phyloP scores from a whole-genome alignment of 2,329 filamentous ascomycete species.

The Sporothrix luriei region DNA sequence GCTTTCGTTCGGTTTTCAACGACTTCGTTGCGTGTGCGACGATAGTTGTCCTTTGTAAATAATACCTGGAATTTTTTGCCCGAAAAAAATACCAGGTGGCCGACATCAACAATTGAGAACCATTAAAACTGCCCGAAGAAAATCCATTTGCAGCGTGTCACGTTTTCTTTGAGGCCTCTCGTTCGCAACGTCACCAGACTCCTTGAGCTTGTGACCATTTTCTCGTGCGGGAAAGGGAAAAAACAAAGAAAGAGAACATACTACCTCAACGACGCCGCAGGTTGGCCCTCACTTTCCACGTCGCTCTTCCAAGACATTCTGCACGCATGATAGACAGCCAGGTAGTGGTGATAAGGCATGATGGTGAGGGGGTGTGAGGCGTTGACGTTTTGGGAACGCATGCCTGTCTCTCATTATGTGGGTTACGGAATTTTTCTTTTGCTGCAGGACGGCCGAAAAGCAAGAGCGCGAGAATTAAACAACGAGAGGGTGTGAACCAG shows the following conservation, averaged over 20 bases:
- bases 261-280: not conserved
- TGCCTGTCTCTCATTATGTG: not conserved
- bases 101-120: too few relatives aligned
- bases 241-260: not conserved
- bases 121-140: too few relatives aligned
- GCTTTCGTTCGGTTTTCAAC: too few relatives aligned
- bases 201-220: conserved; percentile 10
- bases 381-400: conserved; percentile 2
- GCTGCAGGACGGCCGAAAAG: not conserved
- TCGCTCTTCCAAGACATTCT: not conserved
- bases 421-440: not conserved
- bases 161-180: not conserved
- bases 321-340: conserved; percentile 7
- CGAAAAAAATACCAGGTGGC: too few relatives aligned
- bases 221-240: not conserved
- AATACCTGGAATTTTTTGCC: not conserved
- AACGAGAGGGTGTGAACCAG: conserved; percentile 25
- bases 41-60: not conserved
- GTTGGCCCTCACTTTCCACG: not conserved
- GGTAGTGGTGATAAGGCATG: conserved; percentile 2
- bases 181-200: not conserved
- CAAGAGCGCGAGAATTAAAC: conserved; percentile 1
- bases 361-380: conserved; percentile 6
- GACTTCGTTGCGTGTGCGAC: too few relatives aligned
- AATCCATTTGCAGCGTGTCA: not conserved